These are phyloP conservation scores for Fraxinus xanthoxyloides DNA, from an alignment of 305 asterid species.

Conservation along the genomic window DNA sequence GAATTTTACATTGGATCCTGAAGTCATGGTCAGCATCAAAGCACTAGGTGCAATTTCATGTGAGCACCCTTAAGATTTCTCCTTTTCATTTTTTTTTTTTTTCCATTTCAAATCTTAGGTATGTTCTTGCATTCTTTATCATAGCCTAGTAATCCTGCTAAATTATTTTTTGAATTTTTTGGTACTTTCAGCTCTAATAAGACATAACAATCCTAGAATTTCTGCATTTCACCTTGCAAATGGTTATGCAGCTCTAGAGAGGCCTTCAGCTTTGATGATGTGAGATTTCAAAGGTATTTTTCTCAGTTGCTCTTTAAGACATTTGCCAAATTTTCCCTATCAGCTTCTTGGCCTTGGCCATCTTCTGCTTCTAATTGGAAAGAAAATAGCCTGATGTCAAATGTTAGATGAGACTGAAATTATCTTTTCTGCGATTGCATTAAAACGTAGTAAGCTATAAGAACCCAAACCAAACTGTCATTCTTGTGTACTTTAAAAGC, in stretches of 20 bases:
- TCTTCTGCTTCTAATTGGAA: not conserved
- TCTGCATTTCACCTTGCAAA: constrained; percentile 79
- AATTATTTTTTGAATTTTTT: not conserved
- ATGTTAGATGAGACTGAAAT: not conserved
- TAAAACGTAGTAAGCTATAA: not conserved
- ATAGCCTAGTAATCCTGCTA: not conserved
- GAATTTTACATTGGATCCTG: constrained; percentile 74
- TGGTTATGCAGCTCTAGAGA: constrained; percentile 75
- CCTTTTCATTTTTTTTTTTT: not conserved
- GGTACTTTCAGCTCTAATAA: constrained; percentile 61
- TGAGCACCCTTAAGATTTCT: constrained; percentile 26
- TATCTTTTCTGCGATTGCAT: not conserved
- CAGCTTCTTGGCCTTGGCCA: not conserved
- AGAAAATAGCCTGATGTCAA: not conserved
- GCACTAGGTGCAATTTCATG: constrained; percentile 94
- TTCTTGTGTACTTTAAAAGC: not conserved
- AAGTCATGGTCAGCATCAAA: constrained; percentile 67
- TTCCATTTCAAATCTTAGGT: not conserved
- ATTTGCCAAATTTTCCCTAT: not conserved
- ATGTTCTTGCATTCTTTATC: not conserved
- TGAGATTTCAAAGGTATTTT: constrained; percentile 66
- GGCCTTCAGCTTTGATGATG: constrained; percentile 64
- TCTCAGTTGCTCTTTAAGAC: not conserved
- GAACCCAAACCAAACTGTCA: not conserved
- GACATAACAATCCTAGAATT: constrained; percentile 73